phyloP scores from a whole-genome alignment of 208 protist genomes.

The Sergeia podlipaevii region DNA sequence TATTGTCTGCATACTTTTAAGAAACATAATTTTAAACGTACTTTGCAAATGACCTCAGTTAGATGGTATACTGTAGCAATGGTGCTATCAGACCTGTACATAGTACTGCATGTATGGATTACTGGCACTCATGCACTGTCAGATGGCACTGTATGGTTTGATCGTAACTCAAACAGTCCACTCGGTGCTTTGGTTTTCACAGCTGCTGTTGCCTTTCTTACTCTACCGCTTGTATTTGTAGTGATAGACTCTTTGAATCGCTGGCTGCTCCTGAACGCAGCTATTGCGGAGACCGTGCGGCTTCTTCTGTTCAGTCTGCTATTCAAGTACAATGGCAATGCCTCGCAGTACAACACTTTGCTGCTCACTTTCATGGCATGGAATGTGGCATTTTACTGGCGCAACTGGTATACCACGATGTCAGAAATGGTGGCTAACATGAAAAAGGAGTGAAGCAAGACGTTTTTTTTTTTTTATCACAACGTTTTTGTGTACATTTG shows the following conservation, averaged over 20 bases:
- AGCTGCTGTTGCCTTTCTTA: slow-evolving; percentile 29
- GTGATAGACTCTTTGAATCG: slow-evolving; percentile 51
- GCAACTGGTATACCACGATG: slow-evolving; percentile 53
- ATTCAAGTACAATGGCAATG: slow-evolving; percentile 26
- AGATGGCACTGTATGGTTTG: slow-evolving; percentile 41
- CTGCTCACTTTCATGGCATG: slow-evolving; percentile 45
- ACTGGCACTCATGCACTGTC: no score
- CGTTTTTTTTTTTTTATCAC: slow-evolving; percentile 12
- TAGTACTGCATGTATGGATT: no score
- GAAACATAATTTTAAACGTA: no score
- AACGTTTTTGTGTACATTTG: background rate
- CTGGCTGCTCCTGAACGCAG: slow-evolving; percentile 45
- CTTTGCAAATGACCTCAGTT: no score
- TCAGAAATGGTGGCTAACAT: slow-evolving; percentile 24
- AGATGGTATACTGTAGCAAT: no score
- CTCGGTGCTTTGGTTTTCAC: slow-evolving; percentile 30
- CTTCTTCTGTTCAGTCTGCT: slow-evolving; percentile 34
- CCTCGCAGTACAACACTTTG: slow-evolving; percentile 53
- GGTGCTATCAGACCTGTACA: no score
- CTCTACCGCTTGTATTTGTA: slow-evolving; percentile 39
- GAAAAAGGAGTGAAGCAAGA: slow-evolving; percentile 7
- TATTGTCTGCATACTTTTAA: no score
- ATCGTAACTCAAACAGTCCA: slow-evolving; percentile 29
- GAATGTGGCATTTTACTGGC: slow-evolving; percentile 43
- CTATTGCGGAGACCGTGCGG: slow-evolving; percentile 34